Conservation (phyloP, 306 rosid genomes). For the Rubus parviflorus region DNA sequence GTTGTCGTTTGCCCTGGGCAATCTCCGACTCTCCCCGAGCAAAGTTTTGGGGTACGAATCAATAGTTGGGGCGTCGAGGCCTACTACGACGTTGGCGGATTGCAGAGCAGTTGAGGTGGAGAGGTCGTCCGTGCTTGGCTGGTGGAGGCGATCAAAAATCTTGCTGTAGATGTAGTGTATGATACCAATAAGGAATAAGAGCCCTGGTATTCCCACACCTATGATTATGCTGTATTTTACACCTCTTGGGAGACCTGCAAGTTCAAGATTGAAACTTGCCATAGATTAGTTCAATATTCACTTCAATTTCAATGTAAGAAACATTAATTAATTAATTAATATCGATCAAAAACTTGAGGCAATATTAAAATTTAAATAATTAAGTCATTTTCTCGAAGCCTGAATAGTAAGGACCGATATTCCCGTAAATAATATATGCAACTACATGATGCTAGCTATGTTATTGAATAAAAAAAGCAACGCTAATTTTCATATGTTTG, state of each 20-base stretch:
- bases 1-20: conserved; percentile 53
- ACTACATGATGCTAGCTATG: neutral
- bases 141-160: conserved; percentile 9
- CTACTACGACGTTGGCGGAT: conserved; percentile 28
- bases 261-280: neutral
- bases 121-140: conserved; percentile 3
- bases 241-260: conserved; percentile 53
- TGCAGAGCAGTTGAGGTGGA: conserved; percentile 17
- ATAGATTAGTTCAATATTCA: no score
- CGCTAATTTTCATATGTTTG: no score
- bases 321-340: neutral
- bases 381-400: no score
- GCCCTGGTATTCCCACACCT: conserved; percentile 62
- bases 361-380: no score
- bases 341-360: no score
- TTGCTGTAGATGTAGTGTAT: conserved; percentile 31
- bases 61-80: conserved; percentile 68
- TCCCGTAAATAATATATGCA: no score
- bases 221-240: conserved; percentile 57
- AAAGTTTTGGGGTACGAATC: conserved; percentile 60
- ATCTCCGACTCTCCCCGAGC: conserved; percentile 49
- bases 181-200: conserved; percentile 51
- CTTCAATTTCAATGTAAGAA: neutral
- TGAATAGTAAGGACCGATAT: no score
- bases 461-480: neutral